These are phyloP conservation scores for Boletus reticuloceps DNA, from an alignment of 768 basidiomycete genomes.

Conservation along the genomic window DNA sequence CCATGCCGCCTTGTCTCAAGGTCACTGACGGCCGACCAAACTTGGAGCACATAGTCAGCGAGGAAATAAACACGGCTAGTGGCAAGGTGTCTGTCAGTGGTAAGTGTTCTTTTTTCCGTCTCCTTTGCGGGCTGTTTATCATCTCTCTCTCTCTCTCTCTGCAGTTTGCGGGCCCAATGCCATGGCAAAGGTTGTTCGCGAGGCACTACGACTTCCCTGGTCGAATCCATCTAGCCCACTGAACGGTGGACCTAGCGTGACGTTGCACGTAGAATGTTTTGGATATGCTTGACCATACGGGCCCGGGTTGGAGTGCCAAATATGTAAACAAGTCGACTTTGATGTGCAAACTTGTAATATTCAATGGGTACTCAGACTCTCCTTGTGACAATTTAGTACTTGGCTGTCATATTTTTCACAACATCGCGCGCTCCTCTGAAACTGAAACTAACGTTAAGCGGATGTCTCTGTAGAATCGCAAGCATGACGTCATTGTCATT, in stretches of 20 bases:
- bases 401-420: too few relatives aligned
- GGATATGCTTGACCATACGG: constrained; percentile 27
- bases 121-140: not conserved
- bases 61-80: constrained; percentile 31
- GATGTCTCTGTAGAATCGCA: too few relatives aligned
- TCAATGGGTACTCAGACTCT: too few relatives aligned
- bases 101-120: constrained; percentile 17
- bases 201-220: constrained; percentile 35
- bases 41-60: constrained; percentile 31
- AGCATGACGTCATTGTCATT: too few relatives aligned
- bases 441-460: too few relatives aligned
- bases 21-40: constrained; percentile 41
- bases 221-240: constrained; percentile 23
- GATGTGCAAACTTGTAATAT: too few relatives aligned
- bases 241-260: constrained; percentile 33
- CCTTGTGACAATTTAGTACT: too few relatives aligned
- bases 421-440: too few relatives aligned
- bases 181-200: constrained; percentile 35
- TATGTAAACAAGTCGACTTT: too few relatives aligned
- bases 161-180: constrained; percentile 39
- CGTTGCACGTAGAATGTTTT: constrained; percentile 33
- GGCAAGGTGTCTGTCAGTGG: constrained; percentile 45
- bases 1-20: constrained; percentile 16
- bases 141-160: too few relatives aligned
- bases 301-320: not conserved